Evolutionary conservation across 2,329 filamentous ascomycete species (phyloP).

Genomic region (Cryphonectria naterciae): DNA sequence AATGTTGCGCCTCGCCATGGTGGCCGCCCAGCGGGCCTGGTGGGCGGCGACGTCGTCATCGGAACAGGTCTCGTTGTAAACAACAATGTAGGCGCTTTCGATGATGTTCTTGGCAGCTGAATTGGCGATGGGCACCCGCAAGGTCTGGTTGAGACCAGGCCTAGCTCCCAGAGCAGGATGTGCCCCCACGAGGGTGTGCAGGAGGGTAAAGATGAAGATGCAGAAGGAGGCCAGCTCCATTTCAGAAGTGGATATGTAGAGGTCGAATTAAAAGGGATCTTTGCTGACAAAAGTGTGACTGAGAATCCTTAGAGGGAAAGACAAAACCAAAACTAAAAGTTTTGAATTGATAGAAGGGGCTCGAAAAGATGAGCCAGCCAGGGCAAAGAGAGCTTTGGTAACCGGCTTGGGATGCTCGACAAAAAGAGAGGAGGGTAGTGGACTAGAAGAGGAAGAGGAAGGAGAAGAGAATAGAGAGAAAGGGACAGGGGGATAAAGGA

Average conservation of each 20-base stretch:
- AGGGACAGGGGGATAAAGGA: not conserved
- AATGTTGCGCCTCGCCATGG: constrained; percentile 61
- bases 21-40: constrained; percentile 50
- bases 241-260: not conserved
- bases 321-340: not conserved
- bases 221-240: not conserved
- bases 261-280: not conserved
- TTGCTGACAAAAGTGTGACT: not conserved
- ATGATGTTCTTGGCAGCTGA: constrained; percentile 52
- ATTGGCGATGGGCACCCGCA: constrained; percentile 56
- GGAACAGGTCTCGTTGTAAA: constrained; percentile 61
- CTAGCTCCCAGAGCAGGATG: constrained; percentile 16
- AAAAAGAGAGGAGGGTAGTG: not conserved
- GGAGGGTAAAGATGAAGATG: not conserved
- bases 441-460: not conserved
- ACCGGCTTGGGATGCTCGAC: not conserved
- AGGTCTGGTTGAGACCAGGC: constrained; percentile 10
- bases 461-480: not conserved
- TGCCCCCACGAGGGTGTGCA: constrained; percentile 16
- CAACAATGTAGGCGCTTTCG: constrained; percentile 65
- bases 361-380: not conserved
- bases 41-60: constrained; percentile 54
- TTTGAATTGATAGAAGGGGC: not conserved
- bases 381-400: not conserved
- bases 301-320: not conserved